Base-by-base conservation (phyloP, 2,329 filamentous ascomycete genomes). In the Fusarium transvaalense region DNA sequence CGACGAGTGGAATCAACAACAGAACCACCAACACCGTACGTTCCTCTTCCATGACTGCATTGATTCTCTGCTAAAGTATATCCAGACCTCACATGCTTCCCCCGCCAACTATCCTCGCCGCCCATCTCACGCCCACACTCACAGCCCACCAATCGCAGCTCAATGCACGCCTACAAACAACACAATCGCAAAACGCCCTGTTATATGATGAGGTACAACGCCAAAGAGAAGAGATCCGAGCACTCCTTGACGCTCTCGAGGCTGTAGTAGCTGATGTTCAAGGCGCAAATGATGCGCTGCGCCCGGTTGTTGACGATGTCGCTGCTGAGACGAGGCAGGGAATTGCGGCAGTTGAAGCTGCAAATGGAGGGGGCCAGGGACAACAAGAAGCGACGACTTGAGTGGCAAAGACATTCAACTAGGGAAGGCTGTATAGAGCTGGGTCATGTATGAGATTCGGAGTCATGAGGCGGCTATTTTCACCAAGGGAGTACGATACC, bases 221-320 rank as follows among this genome's bases (percentile, higher is more conserved):
- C 39, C 88, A 91, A 80, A 82, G 86, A 63, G 78, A 77, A 3
- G 87, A 89, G 77, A 84, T 88, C 35, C 83, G 83, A 55, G 77
- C 75, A 21, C 78, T 90, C 39, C 76, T 89, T 23, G 77, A 70
- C 4, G 76, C 78, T 14, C 80, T 89, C 14, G 87, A 89, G 72
- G 79, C 77, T 29, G 80, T 83, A 9, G 80, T 88, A 31, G 81
- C 79, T 41, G 88, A 90, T 74, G 80, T 89, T 37, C 82, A 83
- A 56, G 81, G 80, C 6, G 87, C 87, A 3, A 86, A 84, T 63
- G 80, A 71, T 42, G 80, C 84, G 59, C 78, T 88, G 56, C 81
- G 78, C 14, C 80, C 76, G 21, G 78, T 87, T 6, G 82, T 80
- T 10, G 81, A 80, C 17, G 83, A 85, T 56, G 71, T 89, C 25